Percentiles rank a stretch among this genome's conserved stretches.
Conservation (phyloP, 441 rosid species). For the Adansonia madagascariensis region DNA sequence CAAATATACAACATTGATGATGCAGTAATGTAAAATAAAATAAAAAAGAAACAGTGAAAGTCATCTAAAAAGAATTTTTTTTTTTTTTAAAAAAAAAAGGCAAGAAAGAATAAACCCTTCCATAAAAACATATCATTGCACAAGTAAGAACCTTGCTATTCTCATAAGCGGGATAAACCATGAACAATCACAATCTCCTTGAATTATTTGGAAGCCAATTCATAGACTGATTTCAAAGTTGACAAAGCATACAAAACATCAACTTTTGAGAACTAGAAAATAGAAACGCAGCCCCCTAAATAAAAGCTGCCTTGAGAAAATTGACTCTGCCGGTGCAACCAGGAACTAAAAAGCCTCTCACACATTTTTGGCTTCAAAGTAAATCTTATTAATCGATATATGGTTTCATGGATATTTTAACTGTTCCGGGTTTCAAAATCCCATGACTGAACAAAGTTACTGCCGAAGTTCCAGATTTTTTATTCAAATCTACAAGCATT, state of each 20-base stretch:
- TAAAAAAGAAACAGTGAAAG: background rate
- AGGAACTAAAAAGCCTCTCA: background rate
- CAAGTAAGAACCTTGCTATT: background rate
- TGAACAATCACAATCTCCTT: background rate
- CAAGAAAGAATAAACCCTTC: background rate
- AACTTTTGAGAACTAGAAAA: background rate
- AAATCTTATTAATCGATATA: background rate
- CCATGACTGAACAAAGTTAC: background rate
- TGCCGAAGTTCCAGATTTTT: background rate
- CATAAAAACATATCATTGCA: background rate
- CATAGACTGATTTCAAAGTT: background rate
- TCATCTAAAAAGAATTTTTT: background rate
- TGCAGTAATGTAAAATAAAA: background rate
- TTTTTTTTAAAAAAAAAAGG: background rate
- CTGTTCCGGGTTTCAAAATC: background rate
- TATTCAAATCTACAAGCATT: constrained; percentile 15
- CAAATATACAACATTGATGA: background rate
- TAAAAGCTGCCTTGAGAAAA: background rate
- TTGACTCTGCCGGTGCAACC: background rate
- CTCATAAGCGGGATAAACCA: background rate
- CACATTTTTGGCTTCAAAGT: background rate
- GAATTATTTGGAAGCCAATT: background rate
- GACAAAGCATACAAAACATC: background rate
- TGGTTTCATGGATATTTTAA: background rate
- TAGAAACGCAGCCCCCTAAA: background rate